phyloP scores from a whole-genome alignment of 192 early-diverging fungal species.

The Chytriomyces hyalinus region DNA sequence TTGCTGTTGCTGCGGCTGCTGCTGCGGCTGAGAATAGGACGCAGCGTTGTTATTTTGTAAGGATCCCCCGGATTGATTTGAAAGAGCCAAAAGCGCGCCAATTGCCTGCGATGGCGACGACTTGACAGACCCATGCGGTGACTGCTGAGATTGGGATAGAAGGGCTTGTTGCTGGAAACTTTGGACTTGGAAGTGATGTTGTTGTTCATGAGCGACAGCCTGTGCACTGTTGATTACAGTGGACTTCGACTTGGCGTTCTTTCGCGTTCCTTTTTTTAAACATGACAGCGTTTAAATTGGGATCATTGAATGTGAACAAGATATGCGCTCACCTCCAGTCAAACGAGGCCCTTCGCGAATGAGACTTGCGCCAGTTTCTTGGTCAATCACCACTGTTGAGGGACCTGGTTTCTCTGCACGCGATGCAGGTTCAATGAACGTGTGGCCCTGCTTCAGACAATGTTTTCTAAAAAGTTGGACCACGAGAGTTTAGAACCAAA shows the following conservation, averaged over 20 bases:
- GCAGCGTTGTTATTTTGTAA: background rate
- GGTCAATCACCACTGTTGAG: slow-evolving; percentile 3
- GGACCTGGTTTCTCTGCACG: slow-evolving; percentile 4
- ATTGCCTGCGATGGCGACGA: background rate
- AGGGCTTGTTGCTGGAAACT: background rate
- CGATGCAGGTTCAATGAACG: slow-evolving; percentile 11
- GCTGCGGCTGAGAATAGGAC: background rate
- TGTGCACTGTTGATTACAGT: background rate
- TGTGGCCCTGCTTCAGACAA: slow-evolving; percentile 20
- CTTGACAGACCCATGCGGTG: background rate
- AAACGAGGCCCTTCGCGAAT: slow-evolving; percentile 24
- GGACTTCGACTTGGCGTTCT: background rate
- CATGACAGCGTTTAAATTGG: background rate
- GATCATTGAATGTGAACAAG: background rate
- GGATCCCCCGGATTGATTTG: background rate
- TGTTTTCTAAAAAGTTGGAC: background rate
- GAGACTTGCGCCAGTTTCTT: slow-evolving; percentile 2
- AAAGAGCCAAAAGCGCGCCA: background rate
- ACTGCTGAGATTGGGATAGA: background rate
- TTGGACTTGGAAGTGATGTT: background rate
- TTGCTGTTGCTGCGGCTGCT: background rate
- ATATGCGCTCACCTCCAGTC: slow-evolving; percentile 2
- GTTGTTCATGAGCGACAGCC: background rate
- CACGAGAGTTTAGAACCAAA: background rate
- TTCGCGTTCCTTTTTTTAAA: background rate